Evolutionary conservation across 2,329 filamentous ascomycete species (phyloP).

Genomic region (Xylaria sp.): DNA sequence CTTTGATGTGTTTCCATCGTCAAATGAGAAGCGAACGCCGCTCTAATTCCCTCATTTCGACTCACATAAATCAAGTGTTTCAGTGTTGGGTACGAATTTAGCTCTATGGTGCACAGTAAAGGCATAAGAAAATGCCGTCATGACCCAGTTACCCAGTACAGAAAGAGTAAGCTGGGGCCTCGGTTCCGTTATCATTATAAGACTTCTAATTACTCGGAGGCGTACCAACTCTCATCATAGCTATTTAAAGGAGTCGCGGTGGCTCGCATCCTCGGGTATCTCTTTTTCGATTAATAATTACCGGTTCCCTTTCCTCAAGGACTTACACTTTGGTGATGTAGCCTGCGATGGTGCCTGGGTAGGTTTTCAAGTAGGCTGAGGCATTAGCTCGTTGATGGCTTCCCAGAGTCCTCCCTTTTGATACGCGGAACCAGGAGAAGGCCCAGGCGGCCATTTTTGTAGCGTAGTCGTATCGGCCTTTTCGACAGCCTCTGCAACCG

Average conservation of each 20-base stretch:
- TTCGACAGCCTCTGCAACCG: slow-evolving; percentile 41
- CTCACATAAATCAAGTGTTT: not conserved
- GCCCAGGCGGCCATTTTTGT: slow-evolving; percentile 43
- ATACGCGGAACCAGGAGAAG: slow-evolving; percentile 39
- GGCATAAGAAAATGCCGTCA: not conserved
- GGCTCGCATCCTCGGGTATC: slow-evolving; percentile 22
- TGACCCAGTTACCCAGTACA: not conserved
- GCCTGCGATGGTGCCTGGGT: not conserved
- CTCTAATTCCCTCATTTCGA: slow-evolving; percentile 11
- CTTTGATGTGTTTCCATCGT: not conserved
- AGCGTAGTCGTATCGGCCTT: slow-evolving; percentile 33
- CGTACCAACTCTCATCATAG: not conserved
- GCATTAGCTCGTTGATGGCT: slow-evolving; percentile 43
- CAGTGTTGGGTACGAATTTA: not conserved
- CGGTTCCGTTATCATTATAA: slow-evolving; percentile 1
- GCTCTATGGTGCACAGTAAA: not conserved
- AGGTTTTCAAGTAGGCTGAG: slow-evolving; percentile 14
- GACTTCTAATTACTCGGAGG: not conserved
- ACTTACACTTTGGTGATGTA: not conserved
- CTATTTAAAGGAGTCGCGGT: not conserved
- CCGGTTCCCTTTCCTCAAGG: not conserved
- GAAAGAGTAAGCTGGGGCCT: not conserved
- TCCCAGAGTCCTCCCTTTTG: slow-evolving; percentile 46
- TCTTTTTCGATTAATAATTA: slow-evolving; percentile 13
- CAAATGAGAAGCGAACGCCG: not conserved